phyloP scores from a whole-genome alignment of 306 rosid species.

The Myrica gale region DNA sequence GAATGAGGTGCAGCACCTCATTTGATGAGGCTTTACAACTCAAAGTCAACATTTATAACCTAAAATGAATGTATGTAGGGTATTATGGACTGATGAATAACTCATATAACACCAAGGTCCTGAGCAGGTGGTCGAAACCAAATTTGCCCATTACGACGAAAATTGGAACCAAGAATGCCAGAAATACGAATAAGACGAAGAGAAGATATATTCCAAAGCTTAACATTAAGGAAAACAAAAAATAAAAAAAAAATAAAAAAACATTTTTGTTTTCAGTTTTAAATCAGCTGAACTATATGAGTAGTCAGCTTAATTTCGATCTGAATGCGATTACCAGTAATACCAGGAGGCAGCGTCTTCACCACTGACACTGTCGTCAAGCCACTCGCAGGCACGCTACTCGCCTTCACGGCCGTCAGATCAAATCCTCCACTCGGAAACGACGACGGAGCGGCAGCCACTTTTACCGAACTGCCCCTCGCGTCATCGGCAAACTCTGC shows the following conservation, averaged over 20 bases:
- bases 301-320: constrained; percentile 1
- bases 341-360: constrained; percentile 32
- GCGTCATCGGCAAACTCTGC: constrained; percentile 27
- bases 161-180: background rate
- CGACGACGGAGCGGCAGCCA: constrained; percentile 33
- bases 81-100: too few relatives aligned
- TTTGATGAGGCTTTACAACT: too few relatives aligned
- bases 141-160: too few relatives aligned
- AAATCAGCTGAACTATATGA: background rate
- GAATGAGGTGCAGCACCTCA: background rate
- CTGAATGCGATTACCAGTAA: constrained; percentile 37
- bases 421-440: constrained; percentile 62
- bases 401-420: constrained; percentile 48
- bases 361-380: constrained; percentile 58
- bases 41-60: too few relatives aligned
- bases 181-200: background rate
- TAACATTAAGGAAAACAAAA: background rate
- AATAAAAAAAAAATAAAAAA: background rate
- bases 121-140: too few relatives aligned
- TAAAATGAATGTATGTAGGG: background rate
- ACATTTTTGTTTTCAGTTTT: background rate
- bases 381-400: constrained; percentile 54
- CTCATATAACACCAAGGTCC: too few relatives aligned
- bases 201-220: background rate
- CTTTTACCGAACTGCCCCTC: constrained; percentile 38